Base-by-base conservation (phyloP, 805 yeast genomes). In the Cyberlindnera nakhonratchasimensis region DNA sequence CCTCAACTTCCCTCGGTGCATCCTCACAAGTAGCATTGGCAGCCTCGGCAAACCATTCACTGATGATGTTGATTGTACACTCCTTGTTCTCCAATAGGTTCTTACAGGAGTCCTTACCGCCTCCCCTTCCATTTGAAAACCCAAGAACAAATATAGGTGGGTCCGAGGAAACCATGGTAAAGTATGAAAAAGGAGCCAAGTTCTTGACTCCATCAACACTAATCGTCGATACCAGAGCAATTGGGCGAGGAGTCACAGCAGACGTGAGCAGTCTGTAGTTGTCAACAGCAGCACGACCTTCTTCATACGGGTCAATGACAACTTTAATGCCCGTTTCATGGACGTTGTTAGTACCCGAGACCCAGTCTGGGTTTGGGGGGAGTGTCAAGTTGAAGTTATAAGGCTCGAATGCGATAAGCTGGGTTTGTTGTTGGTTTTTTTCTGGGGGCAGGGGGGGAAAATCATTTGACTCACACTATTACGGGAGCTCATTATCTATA, bases 11-110 rank as follows among this genome's bases (percentile, higher is more conserved):
- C 0, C 54, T 34, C 4, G 84, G 84, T 1, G 79, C 69, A 47
- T 69, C 60, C 22, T 64, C 66, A 16, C 72, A 60, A 11, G 76
- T 58, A 44, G 61, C 70, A 53, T 80, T 79, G 8, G 84, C 82
- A 19, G 84, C 85, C 46, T 80, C 85, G 21, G 72, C 60, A 48
- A 78, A 75, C 83, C 82, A 80, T 57, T 80, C 86, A 39, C 77
- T 66, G 32, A 80, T 69, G 35, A 80, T 66, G 54, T 72, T 80
- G 51, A 80, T 69, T 16, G 81, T 74, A 39, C 71, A 66, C 52
- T 80, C 86, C 4, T 60, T 63, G 2, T 79, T 76, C 19, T 70
- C 77, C 19, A 74, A 52, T 14, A 79, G 53, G 52, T 79, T 79
- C 8, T 45, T 49, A 40, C 65, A 61, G 5, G 83, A 69, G 55